Evolutionary conservation across 441 rosid genomes (phyloP), one percentile per base, ranked within the genome.

Genomic region (Euphorbia neoarborescens): DNA sequence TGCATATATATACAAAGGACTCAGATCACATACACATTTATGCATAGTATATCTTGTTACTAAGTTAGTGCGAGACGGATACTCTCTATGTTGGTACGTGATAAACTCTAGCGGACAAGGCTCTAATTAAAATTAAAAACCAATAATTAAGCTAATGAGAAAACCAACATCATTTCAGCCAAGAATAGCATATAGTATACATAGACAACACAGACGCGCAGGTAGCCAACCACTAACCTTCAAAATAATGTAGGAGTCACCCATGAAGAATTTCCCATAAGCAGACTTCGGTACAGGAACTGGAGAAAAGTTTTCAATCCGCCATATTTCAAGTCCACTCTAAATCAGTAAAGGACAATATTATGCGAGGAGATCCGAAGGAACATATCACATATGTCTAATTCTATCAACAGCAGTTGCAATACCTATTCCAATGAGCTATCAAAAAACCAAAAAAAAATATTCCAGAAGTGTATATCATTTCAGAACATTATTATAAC

Each of bases 241-340:
- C 82, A 94, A 76, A 76, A 94, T 81, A 58, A 91, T 82, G 74
- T 91, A 94, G 66, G 97, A 94, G 80, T 94, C 99, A 69, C 99
- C 95, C 0, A 84, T 91, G 78, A 86, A 94, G 79, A 94, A 94
- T 62, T 87, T 94, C 35, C 98, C 98, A 72, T 82, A 63, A 56
- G 90, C 84, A 30, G 94, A 75, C 80, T 84, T 86, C 48, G 92
- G 88, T 62, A 88, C 69, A 22, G 77, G 87, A 62, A 82, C 84
- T 50, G 98, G 98, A 19, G 10, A 57, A 74, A 94, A 94, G 76
- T 86, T 90, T 79, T 94, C 98, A 70, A 91, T 90, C 80, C 94
- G 87, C 98, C 98, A 93, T 73, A 88, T 78, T 81, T 93, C 98
- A 76, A 81, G 81, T 74, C 98, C 97, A 65, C 99, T 94, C 73